Base-by-base conservation (phyloP, 352 stramenopile species). In the Phytophthora europaea region DNA sequence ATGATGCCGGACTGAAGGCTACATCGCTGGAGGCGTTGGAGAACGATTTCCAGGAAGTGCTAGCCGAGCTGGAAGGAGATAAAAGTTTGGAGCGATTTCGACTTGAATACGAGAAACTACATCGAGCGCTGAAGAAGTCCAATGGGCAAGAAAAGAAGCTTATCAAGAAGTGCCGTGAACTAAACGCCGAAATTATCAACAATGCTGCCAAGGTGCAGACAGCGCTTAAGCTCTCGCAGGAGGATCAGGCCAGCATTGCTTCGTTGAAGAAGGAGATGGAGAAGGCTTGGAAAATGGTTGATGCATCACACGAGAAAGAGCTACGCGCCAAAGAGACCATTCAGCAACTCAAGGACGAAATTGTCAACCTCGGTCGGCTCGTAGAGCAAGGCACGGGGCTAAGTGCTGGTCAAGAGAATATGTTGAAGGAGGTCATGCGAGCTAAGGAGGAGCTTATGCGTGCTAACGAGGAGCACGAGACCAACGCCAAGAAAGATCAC, bases 241-340 rank as follows among this genome's bases (percentile, higher is more conserved):
- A 99, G 76, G 93, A 99, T 71, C 90, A 99, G 57, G 88, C 86
- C 38, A 98, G 93, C 62, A 98, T 99, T 73, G 81, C 83, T 26
- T 94, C 88, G 56, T 85, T 99, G 52, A 97, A 98, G 75, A 99
- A 99, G 65, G 96, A 99, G 82, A 98, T 99, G 78, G 95, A 99
- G 60, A 98, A 97, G 72, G 88, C 93, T n/a, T 97, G 89, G 90
- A 95, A 98, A 76, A 97, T 98, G 92, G 79, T 99, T 69, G 94
- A 99, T 70, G 88, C 93, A n/a, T 97, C 95, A 1, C 95, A 99
- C 75, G 88, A 98, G 67, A 98, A 98, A 76, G 94, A 98, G 78
- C 82, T 95, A n/a, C 87, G 87, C 12, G 94, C 94, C 6, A 99
- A 99, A 75, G 94, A 98, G 43, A 98, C 92, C 1, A 98, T 99